A percentile compares a stretch with the other conserved stretches of the same genome.
Conservation (phyloP, 2,329 filamentous ascomycete species). For the Nothopassalora personata region DNA sequence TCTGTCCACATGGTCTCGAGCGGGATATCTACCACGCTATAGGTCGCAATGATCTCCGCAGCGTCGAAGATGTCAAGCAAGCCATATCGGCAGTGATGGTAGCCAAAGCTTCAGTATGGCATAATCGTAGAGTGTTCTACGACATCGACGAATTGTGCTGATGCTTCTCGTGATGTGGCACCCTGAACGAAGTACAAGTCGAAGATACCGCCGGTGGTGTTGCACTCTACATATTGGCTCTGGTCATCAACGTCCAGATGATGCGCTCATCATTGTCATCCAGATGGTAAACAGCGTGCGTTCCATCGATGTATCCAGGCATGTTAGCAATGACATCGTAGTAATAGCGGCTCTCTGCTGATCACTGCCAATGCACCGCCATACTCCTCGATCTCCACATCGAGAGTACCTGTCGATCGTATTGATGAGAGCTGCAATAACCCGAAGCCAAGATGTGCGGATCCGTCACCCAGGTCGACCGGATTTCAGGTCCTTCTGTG, state of each 20-base stretch:
- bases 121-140: constrained; percentile 46
- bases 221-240: constrained; percentile 71
- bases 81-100: constrained; percentile 48
- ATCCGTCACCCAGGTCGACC: no score
- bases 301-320: constrained; percentile 36
- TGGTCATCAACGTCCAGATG: constrained; percentile 59
- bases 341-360: no score
- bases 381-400: no score
- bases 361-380: no score
- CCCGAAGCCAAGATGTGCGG: no score
- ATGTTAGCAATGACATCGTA: no score
- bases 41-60: constrained; percentile 62
- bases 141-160: constrained; percentile 47
- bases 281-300: constrained; percentile 62
- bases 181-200: constrained; percentile 56
- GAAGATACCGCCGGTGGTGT: constrained; percentile 68
- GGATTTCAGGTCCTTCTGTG: no score
- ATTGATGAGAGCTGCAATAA: no score
- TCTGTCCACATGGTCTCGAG: constrained; percentile 68
- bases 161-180: constrained; percentile 42
- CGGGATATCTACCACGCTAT: constrained; percentile 59
- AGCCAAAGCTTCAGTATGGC: constrained; percentile 50
- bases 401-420: no score
- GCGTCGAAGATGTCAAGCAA: constrained; percentile 57
- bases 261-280: constrained; percentile 74